Conservation (phyloP, 345 rosid genomes). For the Arabis hirsuta region DNA sequence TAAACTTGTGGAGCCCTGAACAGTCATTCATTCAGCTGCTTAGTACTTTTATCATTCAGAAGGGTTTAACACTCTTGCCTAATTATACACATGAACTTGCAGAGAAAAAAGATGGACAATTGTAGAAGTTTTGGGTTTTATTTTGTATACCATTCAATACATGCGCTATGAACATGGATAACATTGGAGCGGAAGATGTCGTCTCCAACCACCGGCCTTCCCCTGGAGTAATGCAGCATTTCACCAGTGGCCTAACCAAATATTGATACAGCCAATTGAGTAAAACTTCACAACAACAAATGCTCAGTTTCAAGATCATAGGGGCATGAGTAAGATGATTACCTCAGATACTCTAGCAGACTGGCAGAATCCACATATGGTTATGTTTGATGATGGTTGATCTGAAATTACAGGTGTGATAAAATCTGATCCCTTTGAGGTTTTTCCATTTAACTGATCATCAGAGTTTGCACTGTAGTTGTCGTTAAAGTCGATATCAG, state of each 20-base stretch:
- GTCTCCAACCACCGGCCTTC: constrained; percentile 57
- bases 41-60: background rate
- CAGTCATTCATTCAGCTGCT: constrained; percentile 10
- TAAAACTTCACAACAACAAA: background rate
- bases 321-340: constrained; percentile 5
- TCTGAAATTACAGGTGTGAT: constrained; percentile 33
- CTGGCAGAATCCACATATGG: constrained; percentile 77
- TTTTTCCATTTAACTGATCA: constrained; percentile 35
- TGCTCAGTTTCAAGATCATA: background rate
- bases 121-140: background rate
- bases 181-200: constrained; percentile 50
- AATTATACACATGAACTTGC: background rate
- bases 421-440: constrained; percentile 27
- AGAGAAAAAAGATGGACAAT: background rate
- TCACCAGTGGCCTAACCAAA: constrained; percentile 64
- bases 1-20: constrained; percentile 87
- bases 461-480: constrained; percentile 30
- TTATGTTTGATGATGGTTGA: constrained; percentile 28
- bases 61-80: background rate
- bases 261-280: background rate
- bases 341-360: constrained; percentile 65
- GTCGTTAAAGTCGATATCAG: constrained; percentile 18
- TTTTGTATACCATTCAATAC: constrained; percentile 75
- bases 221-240: constrained; percentile 68
- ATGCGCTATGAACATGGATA: constrained; percentile 71